Percentiles rank a stretch among this genome's conserved stretches.
Conservation (phyloP, 2,329 filamentous ascomycete species). For the Monosporascus sp. region DNA sequence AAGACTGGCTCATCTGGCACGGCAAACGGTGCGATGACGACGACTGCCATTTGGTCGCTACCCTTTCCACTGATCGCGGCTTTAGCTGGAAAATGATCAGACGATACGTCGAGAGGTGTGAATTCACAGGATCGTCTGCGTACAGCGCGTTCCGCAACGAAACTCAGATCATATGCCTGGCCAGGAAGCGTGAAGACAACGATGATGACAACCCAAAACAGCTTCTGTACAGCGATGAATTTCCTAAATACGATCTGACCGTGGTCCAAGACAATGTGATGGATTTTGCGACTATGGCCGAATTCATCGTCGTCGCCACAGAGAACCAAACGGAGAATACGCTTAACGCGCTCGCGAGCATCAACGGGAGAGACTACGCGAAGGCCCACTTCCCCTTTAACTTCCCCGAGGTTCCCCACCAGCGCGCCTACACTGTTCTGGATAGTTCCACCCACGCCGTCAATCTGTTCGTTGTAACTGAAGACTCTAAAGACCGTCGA, state of each 20-base stretch:
- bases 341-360: constrained; percentile 72
- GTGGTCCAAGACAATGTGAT: constrained; percentile 66
- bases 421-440: constrained; percentile 84
- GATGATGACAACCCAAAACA: constrained; percentile 59
- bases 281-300: constrained; percentile 89
- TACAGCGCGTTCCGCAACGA: constrained; percentile 44
- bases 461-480: constrained; percentile 87
- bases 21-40: constrained; percentile 62
- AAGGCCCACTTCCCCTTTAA: constrained; percentile 81
- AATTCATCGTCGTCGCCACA: constrained; percentile 88
- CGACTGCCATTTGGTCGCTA: constrained; percentile 67
- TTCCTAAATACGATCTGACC: constrained; percentile 61
- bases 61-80: constrained; percentile 73
- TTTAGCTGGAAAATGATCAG: constrained; percentile 71
- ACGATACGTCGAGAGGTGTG: constrained; percentile 72
- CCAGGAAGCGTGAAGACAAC: constrained; percentile 60
- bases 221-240: constrained; percentile 73
- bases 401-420: constrained; percentile 70
- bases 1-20: constrained; percentile 90
- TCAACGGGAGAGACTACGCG: constrained; percentile 80
- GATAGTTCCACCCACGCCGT: constrained; percentile 93
- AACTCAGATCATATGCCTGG: constrained; percentile 57
- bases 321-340: constrained; percentile 63
- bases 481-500: constrained; percentile 56
- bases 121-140: constrained; percentile 69